Evolutionary conservation across 192 early-diverging fungal genomes (phyloP), one percentile per base, ranked within the genome.

Genomic region (Backusella westeae): DNA sequence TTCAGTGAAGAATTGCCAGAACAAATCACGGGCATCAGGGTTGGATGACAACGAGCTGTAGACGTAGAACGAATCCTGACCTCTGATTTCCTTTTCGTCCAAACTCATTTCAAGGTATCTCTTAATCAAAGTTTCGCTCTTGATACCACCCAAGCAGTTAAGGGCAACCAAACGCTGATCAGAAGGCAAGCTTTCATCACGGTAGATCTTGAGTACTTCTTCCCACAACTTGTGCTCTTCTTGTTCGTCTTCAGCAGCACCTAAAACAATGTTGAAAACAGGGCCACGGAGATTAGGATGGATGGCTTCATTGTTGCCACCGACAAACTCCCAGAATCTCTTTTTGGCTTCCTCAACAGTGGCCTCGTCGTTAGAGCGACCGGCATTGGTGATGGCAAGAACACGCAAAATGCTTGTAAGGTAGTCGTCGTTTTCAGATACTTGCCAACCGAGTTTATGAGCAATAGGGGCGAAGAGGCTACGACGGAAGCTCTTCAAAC

Each of bases 381-480:
- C 96, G 21, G 95, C 93, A 41, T 86, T 88, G 21, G 86, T 84
- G 72, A 97, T 84, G 36, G 91, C 89, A 46, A 97, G 85, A 9
- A 90, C 90, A 69, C 97, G 91, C 70, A 96, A 87, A 53, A 93
- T 85, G 49, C 86, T 89, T 36, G 87, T 89, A 34, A 93, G 85
- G 76, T 95, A 91, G 73, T 93, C 91, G 66, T 99, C 96, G 32
- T 74, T 82, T 6, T 78, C 81, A 14, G 86, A 74, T 46, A 90
- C 88, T 72, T 97, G 93, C 90, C 91, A 97, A 41, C 96, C 96
- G 7, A 98, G 82, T 8, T 84, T 77, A 69, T 86, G 81, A 34
- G 90, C 93, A 67, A 96, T 87, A 76, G 89, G 87, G 35, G 91
- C 87, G 83, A 95, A 95, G 67, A 99, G 83, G 23, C 83, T 77